Evolutionary conservation across 768 basidiomycete species (phyloP).

Genomic region (Termitomyces sp.): DNA sequence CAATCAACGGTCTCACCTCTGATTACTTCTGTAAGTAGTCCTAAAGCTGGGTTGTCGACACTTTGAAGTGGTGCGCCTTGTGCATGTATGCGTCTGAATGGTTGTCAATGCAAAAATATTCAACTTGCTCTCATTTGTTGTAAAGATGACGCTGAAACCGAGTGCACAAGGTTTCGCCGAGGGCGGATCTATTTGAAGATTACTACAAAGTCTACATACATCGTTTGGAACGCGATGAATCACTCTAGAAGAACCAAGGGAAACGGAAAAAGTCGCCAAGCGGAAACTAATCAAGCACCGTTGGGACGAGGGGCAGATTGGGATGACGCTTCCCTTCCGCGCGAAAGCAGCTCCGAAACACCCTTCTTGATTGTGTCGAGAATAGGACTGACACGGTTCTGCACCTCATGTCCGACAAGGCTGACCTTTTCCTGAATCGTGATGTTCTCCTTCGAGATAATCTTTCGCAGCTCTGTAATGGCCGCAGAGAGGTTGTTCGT

Average conservation of each 20-base stretch:
- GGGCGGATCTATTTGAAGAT: neutral
- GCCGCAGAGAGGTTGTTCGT: slow-evolving; percentile 37
- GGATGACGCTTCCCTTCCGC: slow-evolving; percentile 15
- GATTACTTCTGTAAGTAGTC: no score
- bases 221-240: neutral
- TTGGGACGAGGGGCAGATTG: neutral
- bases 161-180: neutral
- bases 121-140: no score
- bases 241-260: neutral
- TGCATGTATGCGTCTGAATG: neutral
- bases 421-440: slow-evolving; percentile 59
- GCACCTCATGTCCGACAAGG: slow-evolving; percentile 53
- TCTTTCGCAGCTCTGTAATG: slow-evolving; percentile 46
- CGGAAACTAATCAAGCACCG: neutral
- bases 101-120: no score
- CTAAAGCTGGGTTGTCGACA: neutral
- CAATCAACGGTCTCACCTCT: no score
- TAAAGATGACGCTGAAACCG: no score
- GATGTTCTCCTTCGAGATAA: slow-evolving; percentile 48
- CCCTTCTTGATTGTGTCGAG: slow-evolving; percentile 45
- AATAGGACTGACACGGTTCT: slow-evolving; percentile 54
- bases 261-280: neutral
- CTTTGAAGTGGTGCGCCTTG: neutral
- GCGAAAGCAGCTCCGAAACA: slow-evolving; percentile 31
- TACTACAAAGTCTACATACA: neutral